phyloP scores from a whole-genome alignment of 441 rosid genomes.

The Syzygium syzygioides region DNA sequence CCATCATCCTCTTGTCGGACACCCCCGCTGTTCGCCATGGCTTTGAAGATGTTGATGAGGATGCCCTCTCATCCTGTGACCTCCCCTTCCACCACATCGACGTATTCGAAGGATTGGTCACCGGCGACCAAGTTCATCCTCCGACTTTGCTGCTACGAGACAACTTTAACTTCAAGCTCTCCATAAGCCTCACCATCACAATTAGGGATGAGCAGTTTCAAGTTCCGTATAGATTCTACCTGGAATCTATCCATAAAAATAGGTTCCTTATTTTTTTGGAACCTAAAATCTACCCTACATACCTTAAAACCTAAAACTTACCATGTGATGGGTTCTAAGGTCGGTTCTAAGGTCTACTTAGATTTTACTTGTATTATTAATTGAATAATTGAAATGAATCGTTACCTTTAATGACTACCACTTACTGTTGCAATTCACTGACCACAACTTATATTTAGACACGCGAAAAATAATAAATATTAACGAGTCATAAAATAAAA shows the following conservation, averaged over 20 bases:
- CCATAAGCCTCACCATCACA: not conserved
- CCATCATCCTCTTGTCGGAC: no score
- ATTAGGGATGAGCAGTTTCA: no score
- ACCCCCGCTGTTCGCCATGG: not conserved
- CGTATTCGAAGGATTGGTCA: not conserved
- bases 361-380: no score
- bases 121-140: accelerated
- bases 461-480: accelerated
- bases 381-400: accelerated
- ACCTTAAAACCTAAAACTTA: no score
- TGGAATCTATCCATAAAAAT: no score
- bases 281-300: accelerated
- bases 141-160: accelerated
- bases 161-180: not conserved
- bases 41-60: not conserved
- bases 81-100: not conserved
- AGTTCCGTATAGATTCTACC: no score
- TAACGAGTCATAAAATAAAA: no score
- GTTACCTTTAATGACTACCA: not conserved
- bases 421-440: accelerated
- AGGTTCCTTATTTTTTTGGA: no score
- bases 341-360: no score
- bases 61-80: not conserved
- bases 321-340: no score
- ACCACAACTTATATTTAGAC: no score